Conservation (phyloP, 352 stramenopile species). For the Phytopythium sindhum region DNA sequence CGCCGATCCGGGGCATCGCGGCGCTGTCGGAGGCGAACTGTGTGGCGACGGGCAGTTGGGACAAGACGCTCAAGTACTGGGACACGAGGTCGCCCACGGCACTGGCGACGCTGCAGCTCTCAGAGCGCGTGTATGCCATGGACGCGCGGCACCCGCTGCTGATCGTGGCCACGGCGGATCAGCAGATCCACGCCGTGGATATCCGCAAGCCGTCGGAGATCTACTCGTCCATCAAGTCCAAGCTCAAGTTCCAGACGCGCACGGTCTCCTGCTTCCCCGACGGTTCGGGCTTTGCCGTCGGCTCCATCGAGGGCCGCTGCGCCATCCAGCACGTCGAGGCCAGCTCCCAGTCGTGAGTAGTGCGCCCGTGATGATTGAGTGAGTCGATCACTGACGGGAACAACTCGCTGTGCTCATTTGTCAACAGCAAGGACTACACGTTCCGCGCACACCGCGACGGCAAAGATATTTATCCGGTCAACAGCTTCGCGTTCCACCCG, state of each 20-base stretch:
- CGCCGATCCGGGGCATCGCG: constrained; percentile 87
- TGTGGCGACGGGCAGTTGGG: constrained; percentile 92
- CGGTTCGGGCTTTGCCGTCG: constrained; percentile 82
- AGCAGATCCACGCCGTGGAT: constrained; percentile 85
- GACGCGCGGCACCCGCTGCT: constrained; percentile 92
- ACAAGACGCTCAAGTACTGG: constrained; percentile 97
- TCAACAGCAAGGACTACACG: constrained; percentile 76
- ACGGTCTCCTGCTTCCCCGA: constrained; percentile 88
- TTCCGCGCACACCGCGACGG: constrained; percentile 91
- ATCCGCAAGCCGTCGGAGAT: constrained; percentile 85
- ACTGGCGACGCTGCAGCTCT: constrained; percentile 89
- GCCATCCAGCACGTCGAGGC: constrained; percentile 89
- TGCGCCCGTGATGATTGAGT: not conserved
- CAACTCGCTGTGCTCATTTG: not conserved
- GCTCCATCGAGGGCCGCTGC: constrained; percentile 89
- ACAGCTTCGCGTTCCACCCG: constrained; percentile 88
- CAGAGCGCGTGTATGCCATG: constrained; percentile 93
- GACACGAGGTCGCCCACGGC: constrained; percentile 90
- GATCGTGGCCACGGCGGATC: constrained; percentile 92
- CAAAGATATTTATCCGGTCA: constrained; percentile 88
- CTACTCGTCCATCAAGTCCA: constrained; percentile 77
- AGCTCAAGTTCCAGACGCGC: constrained; percentile 88
- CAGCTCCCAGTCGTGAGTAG: constrained; percentile 52
- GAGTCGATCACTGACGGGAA: not conserved
- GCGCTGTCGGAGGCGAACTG: constrained; percentile 84